A percentile compares a stretch with the other conserved stretches of the same genome.
Evolutionary conservation across 371 early-diverging fungal genomes (phyloP).

Genomic region (Chytridiales sp.): DNA sequence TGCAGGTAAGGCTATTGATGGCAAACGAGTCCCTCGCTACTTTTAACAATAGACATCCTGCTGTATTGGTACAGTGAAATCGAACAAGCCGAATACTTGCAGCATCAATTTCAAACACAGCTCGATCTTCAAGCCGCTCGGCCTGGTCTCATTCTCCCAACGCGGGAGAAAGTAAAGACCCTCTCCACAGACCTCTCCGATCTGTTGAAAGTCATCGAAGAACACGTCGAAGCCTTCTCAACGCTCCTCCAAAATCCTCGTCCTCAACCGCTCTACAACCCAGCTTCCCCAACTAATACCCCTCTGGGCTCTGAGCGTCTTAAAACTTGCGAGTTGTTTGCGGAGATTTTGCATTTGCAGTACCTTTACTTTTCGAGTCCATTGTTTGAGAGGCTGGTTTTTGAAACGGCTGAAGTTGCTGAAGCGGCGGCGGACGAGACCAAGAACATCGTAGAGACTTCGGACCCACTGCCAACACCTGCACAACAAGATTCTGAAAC

Average conservation of each 20-base stretch:
- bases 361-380: conserved; percentile 53
- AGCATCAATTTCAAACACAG: conserved; percentile 37
- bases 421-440: not conserved
- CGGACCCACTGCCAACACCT: not conserved
- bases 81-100: conserved; percentile 34
- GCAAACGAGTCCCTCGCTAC: no score
- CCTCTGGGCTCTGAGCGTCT: conserved; percentile 92
- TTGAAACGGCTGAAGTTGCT: conserved; percentile 8
- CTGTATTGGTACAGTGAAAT: conserved; percentile 43
- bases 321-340: conserved; percentile 92
- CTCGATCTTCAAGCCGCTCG: conserved; percentile 27
- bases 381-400: conserved; percentile 45
- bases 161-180: conserved; percentile 25
- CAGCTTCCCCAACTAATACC: conserved; percentile 62
- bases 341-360: conserved; percentile 75
- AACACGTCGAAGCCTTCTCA: conserved; percentile 57
- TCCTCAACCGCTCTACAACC: conserved; percentile 46
- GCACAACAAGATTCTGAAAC: no score
- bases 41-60: not conserved
- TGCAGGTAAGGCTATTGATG: conserved; percentile 48
- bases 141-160: conserved; percentile 18
- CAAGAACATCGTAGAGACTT: not conserved
- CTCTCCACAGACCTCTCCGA: conserved; percentile 67
- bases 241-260: not conserved
- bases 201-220: conserved; percentile 68